Evolutionary conservation across 2,329 filamentous ascomycete genomes (phyloP).

Genomic region (Emmonsiellopsis sp.): DNA sequence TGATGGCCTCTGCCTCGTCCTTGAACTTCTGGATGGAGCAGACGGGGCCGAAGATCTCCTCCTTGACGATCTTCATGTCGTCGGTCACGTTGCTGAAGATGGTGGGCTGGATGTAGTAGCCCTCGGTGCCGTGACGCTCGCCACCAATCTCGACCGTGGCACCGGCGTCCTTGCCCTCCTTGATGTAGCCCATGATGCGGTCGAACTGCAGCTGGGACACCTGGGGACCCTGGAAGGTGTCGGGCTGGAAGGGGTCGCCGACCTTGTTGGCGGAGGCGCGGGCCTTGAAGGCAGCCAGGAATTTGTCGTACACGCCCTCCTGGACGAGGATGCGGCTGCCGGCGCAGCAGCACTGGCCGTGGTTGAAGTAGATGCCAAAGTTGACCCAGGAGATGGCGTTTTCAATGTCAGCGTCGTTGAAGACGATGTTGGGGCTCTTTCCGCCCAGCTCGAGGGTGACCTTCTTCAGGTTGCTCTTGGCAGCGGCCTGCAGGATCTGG

Average conservation of each 20-base stretch:
- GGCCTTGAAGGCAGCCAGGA: conserved; percentile 68
- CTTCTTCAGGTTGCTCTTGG: conserved; percentile 56
- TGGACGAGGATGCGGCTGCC: conserved; percentile 58
- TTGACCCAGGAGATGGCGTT: conserved; percentile 61
- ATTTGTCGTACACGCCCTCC: conserved; percentile 73
- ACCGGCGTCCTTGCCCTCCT: conserved; percentile 57
- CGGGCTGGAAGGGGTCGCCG: conserved; percentile 66
- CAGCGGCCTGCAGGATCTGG: conserved; percentile 53
- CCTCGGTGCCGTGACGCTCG: conserved; percentile 64
- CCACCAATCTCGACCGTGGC: conserved; percentile 57
- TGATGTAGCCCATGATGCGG: conserved; percentile 65
- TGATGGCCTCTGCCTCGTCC: conserved; percentile 62
- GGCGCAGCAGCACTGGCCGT: conserved; percentile 52
- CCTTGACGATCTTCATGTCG: conserved; percentile 63
- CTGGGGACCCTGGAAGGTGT: conserved; percentile 80
- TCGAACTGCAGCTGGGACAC: conserved; percentile 76
- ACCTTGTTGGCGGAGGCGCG: conserved; percentile 64
- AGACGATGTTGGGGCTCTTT: conserved; percentile 55
- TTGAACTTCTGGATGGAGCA: conserved; percentile 68
- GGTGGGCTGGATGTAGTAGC: conserved; percentile 79
- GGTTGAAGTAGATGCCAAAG: conserved; percentile 48
- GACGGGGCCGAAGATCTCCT: conserved; percentile 78
- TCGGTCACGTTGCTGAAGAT: conserved; percentile 71
- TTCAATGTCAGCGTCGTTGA: conserved; percentile 55
- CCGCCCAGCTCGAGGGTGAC: conserved; percentile 59